These are phyloP conservation scores for Vanrija pseudolonga DNA, from an alignment of 1,284 basidiomycete species.

Conservation along the genomic window DNA sequence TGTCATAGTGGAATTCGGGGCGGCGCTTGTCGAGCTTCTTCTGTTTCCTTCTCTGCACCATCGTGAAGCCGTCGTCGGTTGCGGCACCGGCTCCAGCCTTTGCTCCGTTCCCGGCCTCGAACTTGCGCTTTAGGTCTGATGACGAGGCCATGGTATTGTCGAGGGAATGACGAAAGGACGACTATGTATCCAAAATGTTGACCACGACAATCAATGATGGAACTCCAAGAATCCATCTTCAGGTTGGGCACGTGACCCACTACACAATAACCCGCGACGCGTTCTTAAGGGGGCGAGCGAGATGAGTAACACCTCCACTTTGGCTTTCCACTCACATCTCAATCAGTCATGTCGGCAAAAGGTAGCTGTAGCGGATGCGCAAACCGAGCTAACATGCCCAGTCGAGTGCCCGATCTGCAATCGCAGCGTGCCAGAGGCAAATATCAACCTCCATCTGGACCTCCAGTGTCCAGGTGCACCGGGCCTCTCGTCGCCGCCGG, in stretches of 20 bases:
- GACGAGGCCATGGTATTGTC: no score
- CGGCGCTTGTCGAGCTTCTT: constrained; percentile 67
- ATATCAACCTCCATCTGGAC: constrained; percentile 50
- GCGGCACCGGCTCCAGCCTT: not conserved
- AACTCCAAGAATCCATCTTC: no score
- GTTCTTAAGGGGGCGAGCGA: no score
- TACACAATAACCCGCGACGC: no score
- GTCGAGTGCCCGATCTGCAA: constrained; percentile 48
- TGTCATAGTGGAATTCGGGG: constrained; percentile 75
- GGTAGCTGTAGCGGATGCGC: not conserved
- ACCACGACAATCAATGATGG: no score
- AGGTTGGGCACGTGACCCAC: no score
- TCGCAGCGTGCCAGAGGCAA: constrained; percentile 25
- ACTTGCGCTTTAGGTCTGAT: not conserved
- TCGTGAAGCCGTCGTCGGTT: constrained; percentile 58
- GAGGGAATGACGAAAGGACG: no score
- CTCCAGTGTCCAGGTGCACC: constrained; percentile 30
- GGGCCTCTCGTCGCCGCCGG: constrained; percentile 11
- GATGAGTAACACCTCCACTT: no score
- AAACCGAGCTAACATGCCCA: constrained; percentile 1
- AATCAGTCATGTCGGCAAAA: not conserved
- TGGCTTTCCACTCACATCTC: not conserved
- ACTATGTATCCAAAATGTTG: no score
- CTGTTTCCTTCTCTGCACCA: constrained; percentile 66
- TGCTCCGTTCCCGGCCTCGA: not conserved